Base-by-base conservation (phyloP, 2,329 filamentous ascomycete genomes). In the Apiospora sp. region DNA sequence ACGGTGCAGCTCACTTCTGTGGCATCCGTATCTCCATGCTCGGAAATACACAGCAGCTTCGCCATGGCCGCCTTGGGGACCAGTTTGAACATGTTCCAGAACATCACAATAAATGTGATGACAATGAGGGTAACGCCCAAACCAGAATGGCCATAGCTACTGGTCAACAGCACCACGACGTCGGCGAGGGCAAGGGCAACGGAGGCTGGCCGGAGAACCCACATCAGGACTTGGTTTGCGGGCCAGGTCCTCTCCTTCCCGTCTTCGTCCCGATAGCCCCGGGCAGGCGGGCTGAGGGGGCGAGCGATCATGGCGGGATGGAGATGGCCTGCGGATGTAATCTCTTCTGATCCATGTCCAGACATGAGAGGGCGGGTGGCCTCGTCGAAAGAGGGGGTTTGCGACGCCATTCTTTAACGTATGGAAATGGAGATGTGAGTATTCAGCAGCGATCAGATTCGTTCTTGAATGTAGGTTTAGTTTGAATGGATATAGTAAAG, bases 361-460 rank as follows among this genome's bases (percentile, higher is more conserved):
- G 71, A 69, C 30, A 71, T 68, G n/a, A 72, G 69, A 27, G 71
- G 71, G 43, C 46, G 71, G 14, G 27, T 19, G 30, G 16, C 48
- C 44, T 72, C 69, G 43, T 72, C 71, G 14, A 68, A 30, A 22
- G 71, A 71, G 10, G 46, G 24, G 27, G 30, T 49, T 30, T 58
- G 61, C 3, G 71, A 71, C 10, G 64, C 48, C 69, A 71, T 72
- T 37, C 19, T 24, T 27, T 22, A 27, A 27, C 27, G 41, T 30
- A 24, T 64, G 22, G 22, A 37, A 64, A 13, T 19, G 5, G 10
- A 41, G 4, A 41, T 30, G 27, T 30, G 27, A 30, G 27, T 30
- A 61, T 61, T 37, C 5, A n/a, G 30, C 4, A 30, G 54, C n/a
- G 54, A 37, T n/a, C 34, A 10, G 58, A n/a, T 5, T 24, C 10